Percentiles rank a stretch among this genome's conserved stretches.
These are phyloP conservation scores for Podosphaera fusca DNA, from an alignment of 2,329 filamentous ascomycete species.

Conservation along the genomic window DNA sequence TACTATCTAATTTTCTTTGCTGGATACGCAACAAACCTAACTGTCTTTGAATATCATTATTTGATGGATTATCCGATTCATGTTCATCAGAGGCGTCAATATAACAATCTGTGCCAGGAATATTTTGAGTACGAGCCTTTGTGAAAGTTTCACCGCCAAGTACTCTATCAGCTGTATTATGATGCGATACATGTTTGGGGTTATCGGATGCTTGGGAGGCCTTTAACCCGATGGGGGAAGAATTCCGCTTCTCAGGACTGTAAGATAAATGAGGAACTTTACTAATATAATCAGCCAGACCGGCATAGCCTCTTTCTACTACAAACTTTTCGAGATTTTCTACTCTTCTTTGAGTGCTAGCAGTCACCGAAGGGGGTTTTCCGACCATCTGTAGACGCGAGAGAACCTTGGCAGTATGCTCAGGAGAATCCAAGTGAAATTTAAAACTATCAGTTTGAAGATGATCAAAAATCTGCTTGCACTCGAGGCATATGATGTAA, in stretches of 20 bases:
- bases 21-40: neutral
- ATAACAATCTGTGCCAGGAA: no score
- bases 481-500: slow-evolving; percentile 1
- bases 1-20: neutral
- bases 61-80: no score
- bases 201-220: no score
- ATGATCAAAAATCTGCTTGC: neutral
- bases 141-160: no score
- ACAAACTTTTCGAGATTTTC: neutral
- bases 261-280: neutral
- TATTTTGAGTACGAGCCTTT: no score
- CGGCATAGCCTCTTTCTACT: neutral
- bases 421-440: neutral
- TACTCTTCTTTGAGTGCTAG: neutral
- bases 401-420: neutral
- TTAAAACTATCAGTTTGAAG: neutral
- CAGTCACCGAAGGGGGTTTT: neutral
- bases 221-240: no score
- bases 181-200: no score
- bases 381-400: neutral
- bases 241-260: no score
- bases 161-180: no score
- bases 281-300: neutral
- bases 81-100: no score
- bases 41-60: no score